Percentiles rank a stretch among this genome's conserved stretches.
Conservation (phyloP, 1,284 basidiomycete genomes). For the Chiua sp. region DNA sequence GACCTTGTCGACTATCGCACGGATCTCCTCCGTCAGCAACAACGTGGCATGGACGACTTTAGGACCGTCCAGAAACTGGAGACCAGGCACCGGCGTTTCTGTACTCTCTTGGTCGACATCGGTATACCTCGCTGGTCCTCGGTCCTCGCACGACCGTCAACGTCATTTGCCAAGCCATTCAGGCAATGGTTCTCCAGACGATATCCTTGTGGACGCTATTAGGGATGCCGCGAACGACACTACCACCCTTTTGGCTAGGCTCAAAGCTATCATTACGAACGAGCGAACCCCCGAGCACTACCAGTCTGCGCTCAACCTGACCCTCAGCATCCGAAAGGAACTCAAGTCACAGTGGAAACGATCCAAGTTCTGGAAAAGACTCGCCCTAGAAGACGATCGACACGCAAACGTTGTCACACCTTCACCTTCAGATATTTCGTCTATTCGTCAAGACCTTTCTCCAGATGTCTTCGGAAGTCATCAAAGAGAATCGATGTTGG, state of each 20-base stretch:
- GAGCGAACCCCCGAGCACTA: conserved; percentile 53
- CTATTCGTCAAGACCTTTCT: conserved; percentile 47
- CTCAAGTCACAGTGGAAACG: conserved; percentile 44
- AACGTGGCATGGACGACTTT: conserved; percentile 34
- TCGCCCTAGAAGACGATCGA: conserved; percentile 41
- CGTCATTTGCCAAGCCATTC: conserved; percentile 26
- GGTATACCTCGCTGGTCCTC: no score
- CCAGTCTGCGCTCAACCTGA: conserved; percentile 52
- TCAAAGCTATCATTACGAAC: conserved; percentile 48
- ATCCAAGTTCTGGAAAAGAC: conserved; percentile 54
- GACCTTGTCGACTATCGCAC: conserved; percentile 36
- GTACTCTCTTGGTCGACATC: conserved; percentile 33
- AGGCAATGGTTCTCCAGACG: conserved; percentile 42
- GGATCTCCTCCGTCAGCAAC: conserved; percentile 32
- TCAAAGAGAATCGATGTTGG: conserved; percentile 15
- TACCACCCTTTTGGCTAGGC: conserved; percentile 48
- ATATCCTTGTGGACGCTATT: conserved; percentile 53
- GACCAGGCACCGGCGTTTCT: conserved; percentile 32
- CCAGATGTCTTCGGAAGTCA: conserved; percentile 14
- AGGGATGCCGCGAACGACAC: conserved; percentile 45
- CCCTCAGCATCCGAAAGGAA: conserved; percentile 49
- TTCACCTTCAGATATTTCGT: conserved; percentile 55
- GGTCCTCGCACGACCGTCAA: conserved; percentile 27
- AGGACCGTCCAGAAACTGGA: conserved; percentile 36
- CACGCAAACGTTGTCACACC: conserved; percentile 48